A percentile compares a stretch with the other conserved stretches of the same genome.
Evolutionary conservation across 352 stramenopile species (phyloP).

Genomic region (Globisporangium recalcitrans): DNA sequence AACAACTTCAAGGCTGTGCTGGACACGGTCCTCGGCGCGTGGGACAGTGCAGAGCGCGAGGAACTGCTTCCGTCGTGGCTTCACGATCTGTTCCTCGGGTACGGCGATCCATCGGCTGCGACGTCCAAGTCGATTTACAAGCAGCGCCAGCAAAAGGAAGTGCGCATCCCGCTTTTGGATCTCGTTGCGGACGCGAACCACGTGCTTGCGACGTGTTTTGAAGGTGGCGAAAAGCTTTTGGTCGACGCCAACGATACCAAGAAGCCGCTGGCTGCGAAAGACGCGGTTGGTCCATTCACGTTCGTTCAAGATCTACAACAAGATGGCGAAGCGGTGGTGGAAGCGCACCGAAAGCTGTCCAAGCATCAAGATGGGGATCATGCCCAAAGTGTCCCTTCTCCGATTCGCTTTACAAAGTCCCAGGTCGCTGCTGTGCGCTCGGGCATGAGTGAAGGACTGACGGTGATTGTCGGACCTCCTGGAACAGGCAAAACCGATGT

Average conservation of each 20-base stretch:
- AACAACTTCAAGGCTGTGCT: conserved; percentile 96
- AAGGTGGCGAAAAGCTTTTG: conserved; percentile 15
- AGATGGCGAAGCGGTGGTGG: conserved; percentile 27
- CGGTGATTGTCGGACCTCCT: conserved; percentile 90
- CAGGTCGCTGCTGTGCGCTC: conserved; percentile 91
- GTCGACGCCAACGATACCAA: conserved; percentile 33
- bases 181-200: conserved; percentile 46
- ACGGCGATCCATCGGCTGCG: conserved; percentile 84
- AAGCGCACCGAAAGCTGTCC: conserved; percentile 22
- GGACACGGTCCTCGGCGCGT: conserved; percentile 70
- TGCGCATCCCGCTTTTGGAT: conserved; percentile 34
- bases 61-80: conserved; percentile 90
- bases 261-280: conserved; percentile 24
- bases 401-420: conserved; percentile 87
- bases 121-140: conserved; percentile 65
- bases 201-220: conserved; percentile 31
- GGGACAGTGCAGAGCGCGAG: conserved; percentile 24
- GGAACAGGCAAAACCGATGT: conserved; percentile 95
- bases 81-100: conserved; percentile 92
- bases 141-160: conserved; percentile 25
- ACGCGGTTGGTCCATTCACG: conserved; percentile 46
- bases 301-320: conserved; percentile 33
- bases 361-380: too few species aligned
- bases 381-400: not conserved
- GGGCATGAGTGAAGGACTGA: conserved; percentile 92